phyloP scores from a whole-genome alignment of 176 grass and related monocot genomes.

The Tillandsia fasciculata region DNA sequence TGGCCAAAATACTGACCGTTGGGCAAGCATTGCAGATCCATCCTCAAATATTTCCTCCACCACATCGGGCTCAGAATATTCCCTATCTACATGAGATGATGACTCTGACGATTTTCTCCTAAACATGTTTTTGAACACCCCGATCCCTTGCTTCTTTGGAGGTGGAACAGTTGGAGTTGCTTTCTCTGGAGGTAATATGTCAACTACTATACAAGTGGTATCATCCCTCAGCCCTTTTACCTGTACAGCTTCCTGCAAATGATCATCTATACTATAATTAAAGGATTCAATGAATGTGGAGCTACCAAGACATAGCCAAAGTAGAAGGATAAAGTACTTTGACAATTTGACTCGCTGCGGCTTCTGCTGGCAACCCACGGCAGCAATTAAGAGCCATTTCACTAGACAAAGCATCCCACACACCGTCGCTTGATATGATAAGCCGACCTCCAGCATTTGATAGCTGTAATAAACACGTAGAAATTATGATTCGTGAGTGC shows the following conservation, averaged over 20 bases:
- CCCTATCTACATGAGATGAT: slow-evolving; percentile 33
- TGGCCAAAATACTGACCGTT: slow-evolving; percentile 29
- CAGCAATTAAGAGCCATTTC: slow-evolving; percentile 66
- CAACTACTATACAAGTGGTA: slow-evolving; percentile 94
- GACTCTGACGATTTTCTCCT: slow-evolving; percentile 37
- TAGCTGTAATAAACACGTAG: slow-evolving; percentile 44
- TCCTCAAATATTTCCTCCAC: slow-evolving; percentile 99
- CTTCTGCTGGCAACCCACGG: slow-evolving; percentile 49
- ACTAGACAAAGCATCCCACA: slow-evolving; percentile 87
- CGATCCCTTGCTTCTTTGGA: slow-evolving; percentile 60
- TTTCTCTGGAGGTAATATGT: slow-evolving; percentile 78
- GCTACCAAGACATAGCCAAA: slow-evolving; percentile 18
- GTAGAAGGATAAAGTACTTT: slow-evolving; percentile 35
- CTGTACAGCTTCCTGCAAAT: slow-evolving; percentile 64
- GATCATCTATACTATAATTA: slow-evolving; percentile 12
- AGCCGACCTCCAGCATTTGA: slow-evolving; percentile 81
- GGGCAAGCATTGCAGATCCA: slow-evolving; percentile 58
- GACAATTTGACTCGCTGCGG: slow-evolving; percentile 75
- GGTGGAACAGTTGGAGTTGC: slow-evolving; percentile 26
- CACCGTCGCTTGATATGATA: slow-evolving; percentile 94
- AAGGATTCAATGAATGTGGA: slow-evolving; percentile 12
- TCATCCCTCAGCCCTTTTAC: slow-evolving; percentile 80
- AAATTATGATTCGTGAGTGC: slow-evolving; percentile 11
- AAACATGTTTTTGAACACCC: slow-evolving; percentile 66
- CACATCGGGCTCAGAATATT: slow-evolving; percentile 58